Evolutionary conservation across 768 basidiomycete species (phyloP).

Genomic region (Boletus patriciae): DNA sequence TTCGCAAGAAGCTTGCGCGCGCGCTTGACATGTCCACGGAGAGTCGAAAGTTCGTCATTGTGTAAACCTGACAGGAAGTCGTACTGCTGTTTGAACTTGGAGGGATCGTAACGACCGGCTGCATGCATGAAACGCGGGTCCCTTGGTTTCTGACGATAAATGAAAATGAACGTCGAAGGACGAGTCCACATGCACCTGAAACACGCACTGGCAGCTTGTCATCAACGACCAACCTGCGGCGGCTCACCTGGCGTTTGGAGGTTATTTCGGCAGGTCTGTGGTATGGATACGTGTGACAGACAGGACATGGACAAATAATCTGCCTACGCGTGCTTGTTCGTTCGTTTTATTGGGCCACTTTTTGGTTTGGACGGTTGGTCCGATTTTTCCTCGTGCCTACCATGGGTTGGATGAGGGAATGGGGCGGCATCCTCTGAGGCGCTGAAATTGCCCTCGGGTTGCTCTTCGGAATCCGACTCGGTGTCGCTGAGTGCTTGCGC

Average conservation of each 20-base stretch:
- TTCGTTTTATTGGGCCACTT: slow-evolving; percentile 55
- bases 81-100: slow-evolving; percentile 71
- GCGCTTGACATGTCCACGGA: slow-evolving; percentile 64
- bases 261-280: slow-evolving; percentile 76
- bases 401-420: slow-evolving; percentile 13
- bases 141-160: slow-evolving; percentile 57
- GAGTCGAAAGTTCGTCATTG: slow-evolving; percentile 57
- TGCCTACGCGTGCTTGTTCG: slow-evolving; percentile 85
- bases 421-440: slow-evolving; percentile 16
- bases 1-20: slow-evolving; percentile 63
- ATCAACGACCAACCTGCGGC: slow-evolving; percentile 69
- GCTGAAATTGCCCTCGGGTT: slow-evolving; percentile 14
- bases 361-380: slow-evolving; percentile 45
- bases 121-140: slow-evolving; percentile 85
- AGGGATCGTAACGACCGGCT: slow-evolving; percentile 63
- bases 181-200: background rate
- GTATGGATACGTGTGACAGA: background rate
- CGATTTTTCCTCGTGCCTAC: slow-evolving; percentile 37
- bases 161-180: background rate
- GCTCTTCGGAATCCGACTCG: slow-evolving; percentile 35
- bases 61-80: slow-evolving; percentile 71
- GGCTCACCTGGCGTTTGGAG: slow-evolving; percentile 81
- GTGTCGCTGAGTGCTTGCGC: slow-evolving; percentile 41
- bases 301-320: background rate
- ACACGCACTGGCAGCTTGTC: slow-evolving; percentile 57